A percentile compares a stretch with the other conserved stretches of the same genome.
These are phyloP conservation scores for Xanthoparmelia taractica DNA, from an alignment of 495 filamentous ascomycete species.

Conservation along the genomic window DNA sequence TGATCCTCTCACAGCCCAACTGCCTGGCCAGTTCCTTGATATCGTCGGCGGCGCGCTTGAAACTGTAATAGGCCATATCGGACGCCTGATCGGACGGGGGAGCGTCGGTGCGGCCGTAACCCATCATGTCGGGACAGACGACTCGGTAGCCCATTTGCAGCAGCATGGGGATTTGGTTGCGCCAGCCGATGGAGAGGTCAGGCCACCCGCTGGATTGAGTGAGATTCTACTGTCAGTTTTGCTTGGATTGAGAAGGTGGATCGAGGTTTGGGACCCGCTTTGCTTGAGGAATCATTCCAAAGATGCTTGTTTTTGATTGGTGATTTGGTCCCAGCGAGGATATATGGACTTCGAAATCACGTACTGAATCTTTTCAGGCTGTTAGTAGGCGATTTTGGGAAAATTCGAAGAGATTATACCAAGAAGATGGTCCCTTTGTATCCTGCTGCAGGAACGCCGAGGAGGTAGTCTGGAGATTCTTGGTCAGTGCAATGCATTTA, in stretches of 20 bases:
- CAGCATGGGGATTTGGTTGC: constrained; percentile 76
- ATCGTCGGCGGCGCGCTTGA: constrained; percentile 63
- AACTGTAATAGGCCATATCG: constrained; percentile 49
- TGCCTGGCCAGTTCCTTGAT: constrained; percentile 56
- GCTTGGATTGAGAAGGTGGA: background rate
- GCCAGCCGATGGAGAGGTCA: constrained; percentile 66
- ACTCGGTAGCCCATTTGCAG: constrained; percentile 59
- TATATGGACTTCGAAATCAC: background rate
- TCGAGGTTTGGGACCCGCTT: background rate
- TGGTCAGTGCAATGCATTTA: background rate
- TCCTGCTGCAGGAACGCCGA: constrained; percentile 50
- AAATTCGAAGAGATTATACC: constrained; percentile 31
- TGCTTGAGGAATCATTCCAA: background rate
- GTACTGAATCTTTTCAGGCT: background rate
- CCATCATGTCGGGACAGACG: constrained; percentile 71
- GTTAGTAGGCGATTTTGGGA: background rate
- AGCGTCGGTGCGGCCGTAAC: constrained; percentile 67
- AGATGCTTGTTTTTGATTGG: background rate
- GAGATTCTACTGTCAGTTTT: background rate
- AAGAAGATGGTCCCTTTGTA: constrained; percentile 57
- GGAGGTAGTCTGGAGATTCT: constrained; percentile 49
- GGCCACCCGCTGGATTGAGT: constrained; percentile 64
- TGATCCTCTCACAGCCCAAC: constrained; percentile 50
- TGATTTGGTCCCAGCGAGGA: background rate
- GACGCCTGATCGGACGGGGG: constrained; percentile 45